phyloP scores from a whole-genome alignment of 2,329 filamentous ascomycete genomes.

The Kalaharituber pfeilii region DNA sequence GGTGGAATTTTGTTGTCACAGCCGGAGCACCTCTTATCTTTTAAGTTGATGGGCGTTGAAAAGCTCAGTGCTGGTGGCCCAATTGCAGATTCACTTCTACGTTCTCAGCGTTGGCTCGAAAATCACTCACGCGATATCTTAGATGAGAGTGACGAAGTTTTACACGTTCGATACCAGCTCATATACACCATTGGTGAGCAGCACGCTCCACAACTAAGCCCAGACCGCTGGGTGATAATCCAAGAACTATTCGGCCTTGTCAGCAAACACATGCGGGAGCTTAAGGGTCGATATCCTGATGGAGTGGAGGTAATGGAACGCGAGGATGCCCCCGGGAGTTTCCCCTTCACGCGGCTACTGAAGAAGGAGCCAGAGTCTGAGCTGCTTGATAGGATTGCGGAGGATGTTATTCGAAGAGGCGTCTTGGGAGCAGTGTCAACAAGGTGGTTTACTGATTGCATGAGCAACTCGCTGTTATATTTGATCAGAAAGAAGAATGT shows the following conservation, averaged over 20 bases:
- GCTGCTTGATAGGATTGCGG: slow-evolving; percentile 28
- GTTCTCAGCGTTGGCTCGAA: slow-evolving; percentile 36
- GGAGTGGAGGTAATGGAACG: slow-evolving; percentile 35
- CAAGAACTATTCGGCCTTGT: slow-evolving; percentile 31
- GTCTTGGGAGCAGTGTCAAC: neutral
- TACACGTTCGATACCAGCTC: slow-evolving; percentile 38
- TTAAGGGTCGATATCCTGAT: slow-evolving; percentile 28
- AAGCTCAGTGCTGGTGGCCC: slow-evolving; percentile 35
- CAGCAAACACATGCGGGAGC: slow-evolving; percentile 25
- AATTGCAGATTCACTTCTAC: slow-evolving; percentile 33
- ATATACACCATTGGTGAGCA: slow-evolving; percentile 40
- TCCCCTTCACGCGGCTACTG: slow-evolving; percentile 42
- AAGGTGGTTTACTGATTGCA: neutral
- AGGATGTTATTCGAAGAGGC: slow-evolving; percentile 25
- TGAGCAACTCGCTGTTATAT: neutral
- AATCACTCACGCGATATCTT: slow-evolving; percentile 40
- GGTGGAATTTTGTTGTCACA: slow-evolving; percentile 41
- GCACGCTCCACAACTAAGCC: slow-evolving; percentile 35
- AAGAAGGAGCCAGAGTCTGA: slow-evolving; percentile 32
- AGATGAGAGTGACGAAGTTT: slow-evolving; percentile 44
- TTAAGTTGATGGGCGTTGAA: slow-evolving; percentile 44
- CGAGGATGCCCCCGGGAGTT: slow-evolving; percentile 27
- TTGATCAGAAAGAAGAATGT: neutral
- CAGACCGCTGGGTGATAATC: slow-evolving; percentile 35
- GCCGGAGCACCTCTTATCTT: slow-evolving; percentile 49